Evolutionary conservation across 78 protist genomes (phyloP).

Genomic region (Tieghemostelium lacteum): DNA sequence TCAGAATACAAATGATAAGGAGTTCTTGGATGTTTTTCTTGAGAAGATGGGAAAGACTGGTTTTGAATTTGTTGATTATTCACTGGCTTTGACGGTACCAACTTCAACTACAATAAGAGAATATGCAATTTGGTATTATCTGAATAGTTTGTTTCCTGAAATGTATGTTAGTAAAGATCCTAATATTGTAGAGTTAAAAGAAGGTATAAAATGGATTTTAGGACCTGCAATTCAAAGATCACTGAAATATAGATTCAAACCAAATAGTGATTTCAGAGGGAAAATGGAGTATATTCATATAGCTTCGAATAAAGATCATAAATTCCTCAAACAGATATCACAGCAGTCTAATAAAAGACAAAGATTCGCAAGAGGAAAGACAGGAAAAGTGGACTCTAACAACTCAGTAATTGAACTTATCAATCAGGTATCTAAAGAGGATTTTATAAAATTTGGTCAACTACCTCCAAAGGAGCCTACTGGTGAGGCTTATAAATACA

Average conservation of each 20-base stretch:
- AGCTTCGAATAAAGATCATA: conserved; percentile 32
- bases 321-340: not conserved
- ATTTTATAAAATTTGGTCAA: not conserved
- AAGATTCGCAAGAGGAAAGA: not conserved
- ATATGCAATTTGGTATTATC: conserved; percentile 38
- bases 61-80: conserved; percentile 50
- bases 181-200: conserved; percentile 48
- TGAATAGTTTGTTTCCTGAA: not conserved
- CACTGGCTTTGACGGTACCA: conserved; percentile 39
- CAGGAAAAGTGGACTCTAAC: not conserved
- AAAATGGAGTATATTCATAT: conserved; percentile 31
- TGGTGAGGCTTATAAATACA: not conserved
- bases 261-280: conserved; percentile 44
- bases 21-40: conserved; percentile 12
- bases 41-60: conserved; percentile 14
- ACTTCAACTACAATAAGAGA: conserved; percentile 25
- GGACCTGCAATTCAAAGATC: conserved; percentile 55
- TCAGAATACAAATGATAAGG: conserved; percentile 30
- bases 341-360: not conserved
- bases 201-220: conserved; percentile 69
- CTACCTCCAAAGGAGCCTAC: conserved; percentile 16
- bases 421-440: not conserved
- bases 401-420: not conserved
- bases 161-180: not conserved
- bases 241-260: conserved; percentile 7